Evolutionary conservation across 768 basidiomycete species (phyloP).

Genomic region (Glaciozyma martinii): DNA sequence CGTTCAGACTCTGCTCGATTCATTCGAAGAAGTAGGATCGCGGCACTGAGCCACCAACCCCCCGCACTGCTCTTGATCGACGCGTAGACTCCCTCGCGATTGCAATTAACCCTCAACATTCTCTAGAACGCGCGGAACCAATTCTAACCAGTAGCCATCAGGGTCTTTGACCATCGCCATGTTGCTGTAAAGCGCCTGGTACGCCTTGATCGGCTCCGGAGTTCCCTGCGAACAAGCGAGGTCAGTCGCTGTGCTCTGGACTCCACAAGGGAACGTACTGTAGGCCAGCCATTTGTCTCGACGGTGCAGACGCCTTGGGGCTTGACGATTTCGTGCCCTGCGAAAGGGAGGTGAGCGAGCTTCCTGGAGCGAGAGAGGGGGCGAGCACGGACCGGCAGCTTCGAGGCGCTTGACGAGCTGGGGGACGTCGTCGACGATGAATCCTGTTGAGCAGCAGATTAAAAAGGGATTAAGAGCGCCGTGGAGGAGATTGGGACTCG

Average conservation of each 20-base stretch:
- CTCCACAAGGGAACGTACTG: no score
- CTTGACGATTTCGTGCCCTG: conserved; percentile 25
- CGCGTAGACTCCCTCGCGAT: no score
- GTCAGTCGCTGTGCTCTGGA: no score
- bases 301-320: conserved; percentile 11
- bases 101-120: neutral
- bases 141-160: conserved; percentile 11
- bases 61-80: no score
- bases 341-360: no score
- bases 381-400: conserved; percentile 4
- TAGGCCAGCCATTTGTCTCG: conserved; percentile 27
- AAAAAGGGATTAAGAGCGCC: no score
- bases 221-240: no score
- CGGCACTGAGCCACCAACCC: no score
- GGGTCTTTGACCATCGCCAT: conserved; percentile 24
- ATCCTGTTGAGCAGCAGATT: neutral
- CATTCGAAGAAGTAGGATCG: no score
- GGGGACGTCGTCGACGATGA: conserved; percentile 28
- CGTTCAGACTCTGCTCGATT: no score
- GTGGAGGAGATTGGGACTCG: neutral
- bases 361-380: neutral
- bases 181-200: conserved; percentile 15
- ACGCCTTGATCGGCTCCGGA: conserved; percentile 25
- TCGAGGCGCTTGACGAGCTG: conserved; percentile 11
- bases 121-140: neutral